A percentile compares a stretch with the other conserved stretches of the same genome.
phyloP scores from a whole-genome alignment of 2,329 filamentous ascomycete species.

The Penicillium sp. region DNA sequence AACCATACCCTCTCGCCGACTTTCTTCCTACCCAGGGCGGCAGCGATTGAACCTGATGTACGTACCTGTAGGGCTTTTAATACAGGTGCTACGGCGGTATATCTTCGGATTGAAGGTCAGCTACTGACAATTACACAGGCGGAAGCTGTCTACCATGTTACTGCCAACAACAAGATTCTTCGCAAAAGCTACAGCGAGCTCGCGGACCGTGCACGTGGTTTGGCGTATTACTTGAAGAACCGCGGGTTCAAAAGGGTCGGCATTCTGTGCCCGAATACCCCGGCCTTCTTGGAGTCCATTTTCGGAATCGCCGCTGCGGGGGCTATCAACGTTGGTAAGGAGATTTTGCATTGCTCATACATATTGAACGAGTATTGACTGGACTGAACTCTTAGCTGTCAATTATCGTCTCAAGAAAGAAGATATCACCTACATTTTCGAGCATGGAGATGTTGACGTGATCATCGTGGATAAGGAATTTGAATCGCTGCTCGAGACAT shows the following conservation, averaged over 20 bases:
- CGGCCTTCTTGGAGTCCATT: conserved; percentile 86
- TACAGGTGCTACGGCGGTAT: not conserved
- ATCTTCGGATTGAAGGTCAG: not conserved
- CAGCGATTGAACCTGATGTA: conserved; percentile 78
- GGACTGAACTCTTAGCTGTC: conserved; percentile 50
- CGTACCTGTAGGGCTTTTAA: conserved; percentile 13
- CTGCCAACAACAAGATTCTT: conserved; percentile 70
- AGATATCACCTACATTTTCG: conserved; percentile 88
- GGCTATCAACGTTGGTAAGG: conserved; percentile 66
- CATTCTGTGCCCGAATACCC: conserved; percentile 87
- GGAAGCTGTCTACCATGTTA: conserved; percentile 80
- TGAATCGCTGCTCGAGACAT: conserved; percentile 65
- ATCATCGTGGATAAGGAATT: conserved; percentile 88
- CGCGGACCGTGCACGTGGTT: conserved; percentile 78
- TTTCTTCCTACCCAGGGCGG: conserved; percentile 80
- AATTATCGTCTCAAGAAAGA: conserved; percentile 76
- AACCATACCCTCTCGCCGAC: conserved; percentile 73
- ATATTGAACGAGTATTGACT: not conserved
- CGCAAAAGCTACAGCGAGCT: conserved; percentile 76
- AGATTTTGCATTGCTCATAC: not conserved
- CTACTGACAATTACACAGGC: conserved; percentile 47
- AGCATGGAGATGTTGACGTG: conserved; percentile 78
- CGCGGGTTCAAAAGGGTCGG: conserved; percentile 74
- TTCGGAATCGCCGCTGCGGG: conserved; percentile 84
- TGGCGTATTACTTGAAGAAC: conserved; percentile 83